A percentile compares a stretch with the other conserved stretches of the same genome.
Conservation (phyloP, 305 asterid genomes). For the Fraxinus albicans region DNA sequence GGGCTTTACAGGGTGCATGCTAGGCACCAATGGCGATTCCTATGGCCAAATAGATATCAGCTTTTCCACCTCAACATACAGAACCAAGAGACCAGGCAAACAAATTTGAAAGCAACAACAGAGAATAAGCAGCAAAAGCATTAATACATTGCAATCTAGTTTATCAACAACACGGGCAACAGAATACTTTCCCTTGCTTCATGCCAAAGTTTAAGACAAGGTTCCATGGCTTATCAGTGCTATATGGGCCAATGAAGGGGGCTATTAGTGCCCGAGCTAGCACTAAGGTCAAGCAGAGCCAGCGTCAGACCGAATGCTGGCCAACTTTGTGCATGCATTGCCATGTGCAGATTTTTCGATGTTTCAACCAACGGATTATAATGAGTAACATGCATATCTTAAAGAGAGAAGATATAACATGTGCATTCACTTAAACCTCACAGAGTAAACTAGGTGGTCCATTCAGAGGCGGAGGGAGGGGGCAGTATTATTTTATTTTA, state of each 20-base stretch:
- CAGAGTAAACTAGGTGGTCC: neutral
- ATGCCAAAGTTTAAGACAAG: neutral
- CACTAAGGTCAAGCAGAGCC: neutral
- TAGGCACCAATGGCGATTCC: neutral
- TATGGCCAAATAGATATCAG: neutral
- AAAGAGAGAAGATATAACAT: neutral
- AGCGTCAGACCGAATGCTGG: neutral
- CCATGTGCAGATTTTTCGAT: neutral
- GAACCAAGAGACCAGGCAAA: neutral
- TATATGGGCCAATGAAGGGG: neutral
- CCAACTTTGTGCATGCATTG: neutral
- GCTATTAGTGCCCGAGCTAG: neutral
- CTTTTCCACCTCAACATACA: neutral
- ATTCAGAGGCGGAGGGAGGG: neutral
- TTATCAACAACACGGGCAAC: neutral
- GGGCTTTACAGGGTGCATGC: neutral
- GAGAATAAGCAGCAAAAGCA: neutral
- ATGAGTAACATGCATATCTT: neutral
- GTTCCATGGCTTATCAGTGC: neutral
- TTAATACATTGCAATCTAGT: neutral
- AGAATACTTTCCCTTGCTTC: neutral
- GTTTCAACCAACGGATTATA: neutral
- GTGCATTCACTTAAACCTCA: neutral
- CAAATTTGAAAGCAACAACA: neutral
- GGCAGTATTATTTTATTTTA: neutral